Conservation (phyloP, 331 rosid species). For the Phaseolus coccineus region DNA sequence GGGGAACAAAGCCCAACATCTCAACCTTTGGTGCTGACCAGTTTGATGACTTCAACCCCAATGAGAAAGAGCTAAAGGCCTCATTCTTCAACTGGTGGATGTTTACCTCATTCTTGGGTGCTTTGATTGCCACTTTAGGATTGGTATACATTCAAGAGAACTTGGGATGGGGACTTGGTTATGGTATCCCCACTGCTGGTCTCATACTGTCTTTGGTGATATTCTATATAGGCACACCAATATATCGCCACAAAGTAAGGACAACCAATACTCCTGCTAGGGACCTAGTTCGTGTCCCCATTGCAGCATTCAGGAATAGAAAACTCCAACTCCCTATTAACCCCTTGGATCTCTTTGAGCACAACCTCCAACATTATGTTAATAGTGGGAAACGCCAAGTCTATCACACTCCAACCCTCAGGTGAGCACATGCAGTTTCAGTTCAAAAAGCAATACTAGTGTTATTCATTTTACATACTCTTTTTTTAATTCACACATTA, state of each 20-base stretch:
- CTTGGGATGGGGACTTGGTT: slow-evolving; percentile 95
- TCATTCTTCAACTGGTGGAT: slow-evolving; percentile 99
- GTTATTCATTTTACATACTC: neutral
- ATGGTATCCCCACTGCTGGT: slow-evolving; percentile 86
- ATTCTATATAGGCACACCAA: slow-evolving; percentile 80
- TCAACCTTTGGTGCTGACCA: slow-evolving; percentile 99
- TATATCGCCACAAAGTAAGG: slow-evolving; percentile 82
- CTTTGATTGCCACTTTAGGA: slow-evolving; percentile 75
- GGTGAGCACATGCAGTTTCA: slow-evolving; percentile 48
- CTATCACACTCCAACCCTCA: slow-evolving; percentile 69
- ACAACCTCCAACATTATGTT: slow-evolving; percentile 57
- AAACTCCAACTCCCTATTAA: slow-evolving; percentile 62
- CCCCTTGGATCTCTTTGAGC: slow-evolving; percentile 72
- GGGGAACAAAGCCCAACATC: slow-evolving; percentile 93
- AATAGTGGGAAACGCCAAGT: slow-evolving; percentile 65
- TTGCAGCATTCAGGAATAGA: slow-evolving; percentile 68
- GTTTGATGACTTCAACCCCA: slow-evolving; percentile 80
- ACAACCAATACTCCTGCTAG: slow-evolving; percentile 63
- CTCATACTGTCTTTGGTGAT: slow-evolving; percentile 68
- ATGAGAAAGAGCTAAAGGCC: slow-evolving; percentile 72
- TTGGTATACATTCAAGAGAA: slow-evolving; percentile 93
- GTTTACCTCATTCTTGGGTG: slow-evolving; percentile 93
- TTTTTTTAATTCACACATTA: neutral
- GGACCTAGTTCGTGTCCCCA: slow-evolving; percentile 64
- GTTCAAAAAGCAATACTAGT: neutral